A percentile compares a stretch with the other conserved stretches of the same genome.
phyloP scores from a whole-genome alignment of 805 yeast genomes.

The Nakazawaea wyomingensis region DNA sequence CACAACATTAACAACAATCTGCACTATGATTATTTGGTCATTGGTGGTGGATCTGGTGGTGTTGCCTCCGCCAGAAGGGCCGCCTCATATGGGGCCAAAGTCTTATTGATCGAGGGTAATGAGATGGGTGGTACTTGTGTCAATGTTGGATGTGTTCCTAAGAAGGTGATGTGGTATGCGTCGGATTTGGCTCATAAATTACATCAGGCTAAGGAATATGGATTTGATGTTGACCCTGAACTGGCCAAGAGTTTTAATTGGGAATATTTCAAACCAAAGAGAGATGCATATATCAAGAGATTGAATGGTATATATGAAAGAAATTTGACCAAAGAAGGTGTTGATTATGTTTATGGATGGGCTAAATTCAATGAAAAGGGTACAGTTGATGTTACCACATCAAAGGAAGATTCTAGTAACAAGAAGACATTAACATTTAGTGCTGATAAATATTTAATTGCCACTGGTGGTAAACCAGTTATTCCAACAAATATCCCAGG shows the following conservation, averaged over 20 bases:
- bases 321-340: slow-evolving; percentile 84
- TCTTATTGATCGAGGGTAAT: slow-evolving; percentile 73
- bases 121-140: slow-evolving; percentile 98
- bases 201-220: slow-evolving; percentile 75
- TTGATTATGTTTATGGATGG: slow-evolving; percentile 80
- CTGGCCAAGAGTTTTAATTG: slow-evolving; percentile 69
- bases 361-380: slow-evolving; percentile 72
- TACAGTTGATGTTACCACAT: slow-evolving; percentile 73
- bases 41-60: slow-evolving; percentile 99
- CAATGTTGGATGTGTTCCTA: slow-evolving; percentile 98
- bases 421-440: slow-evolving; percentile 52
- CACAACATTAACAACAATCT: no score
- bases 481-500: slow-evolving; percentile 72
- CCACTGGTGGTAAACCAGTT: slow-evolving; percentile 88
- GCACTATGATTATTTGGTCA: slow-evolving; percentile 87
- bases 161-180: slow-evolving; percentile 98
- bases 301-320: slow-evolving; percentile 91
- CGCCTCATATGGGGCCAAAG: slow-evolving; percentile 87
- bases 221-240: slow-evolving; percentile 58
- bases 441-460: slow-evolving; percentile 80
- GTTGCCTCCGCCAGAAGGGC: slow-evolving; percentile 98
- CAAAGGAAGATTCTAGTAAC: no score
- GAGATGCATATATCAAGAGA: slow-evolving; percentile 86
- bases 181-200: slow-evolving; percentile 79
- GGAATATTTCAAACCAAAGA: slow-evolving; percentile 73